Conservation (phyloP, 805 yeast species). For the Blastobotrys attinorum region DNA sequence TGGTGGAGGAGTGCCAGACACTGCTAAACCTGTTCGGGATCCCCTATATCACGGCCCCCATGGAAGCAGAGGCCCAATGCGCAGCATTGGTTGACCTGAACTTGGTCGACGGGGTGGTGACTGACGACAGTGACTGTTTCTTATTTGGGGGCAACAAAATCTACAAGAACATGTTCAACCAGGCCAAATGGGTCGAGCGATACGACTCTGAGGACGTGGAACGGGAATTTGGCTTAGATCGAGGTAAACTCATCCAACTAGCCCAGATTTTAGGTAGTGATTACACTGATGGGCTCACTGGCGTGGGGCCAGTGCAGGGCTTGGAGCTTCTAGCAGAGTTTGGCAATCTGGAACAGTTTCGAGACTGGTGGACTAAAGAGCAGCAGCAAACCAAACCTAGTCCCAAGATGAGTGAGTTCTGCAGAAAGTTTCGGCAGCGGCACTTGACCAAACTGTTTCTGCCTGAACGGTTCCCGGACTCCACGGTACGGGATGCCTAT, state of each 20-base stretch:
- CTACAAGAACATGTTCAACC: constrained; percentile 91
- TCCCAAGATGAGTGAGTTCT: constrained; percentile 40
- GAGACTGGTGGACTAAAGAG: constrained; percentile 50
- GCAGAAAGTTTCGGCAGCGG: constrained; percentile 49
- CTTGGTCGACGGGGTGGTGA: constrained; percentile 88
- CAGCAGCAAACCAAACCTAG: constrained; percentile 25
- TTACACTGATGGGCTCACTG: constrained; percentile 86
- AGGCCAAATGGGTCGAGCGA: constrained; percentile 84
- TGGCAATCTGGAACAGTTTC: constrained; percentile 36
- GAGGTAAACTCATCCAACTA: constrained; percentile 61
- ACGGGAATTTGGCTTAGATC: constrained; percentile 54
- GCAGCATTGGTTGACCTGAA: constrained; percentile 63
- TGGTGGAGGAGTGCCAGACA: constrained; percentile 89
- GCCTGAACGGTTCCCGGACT: constrained; percentile 63
- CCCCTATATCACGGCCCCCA: constrained; percentile 92
- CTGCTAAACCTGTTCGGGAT: constrained; percentile 81
- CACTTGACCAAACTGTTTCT: constrained; percentile 49
- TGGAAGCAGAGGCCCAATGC: constrained; percentile 99
- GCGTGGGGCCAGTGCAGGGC: constrained; percentile 90
- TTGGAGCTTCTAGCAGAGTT: constrained; percentile 88
- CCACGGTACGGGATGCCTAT: constrained; percentile 65
- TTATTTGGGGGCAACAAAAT: constrained; percentile 78
- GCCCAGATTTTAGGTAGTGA: constrained; percentile 89
- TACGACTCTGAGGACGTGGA: constrained; percentile 56
- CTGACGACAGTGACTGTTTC: constrained; percentile 97